Base-by-base conservation (phyloP, 345 rosid species). In the Gossypium ekmanianum region DNA sequence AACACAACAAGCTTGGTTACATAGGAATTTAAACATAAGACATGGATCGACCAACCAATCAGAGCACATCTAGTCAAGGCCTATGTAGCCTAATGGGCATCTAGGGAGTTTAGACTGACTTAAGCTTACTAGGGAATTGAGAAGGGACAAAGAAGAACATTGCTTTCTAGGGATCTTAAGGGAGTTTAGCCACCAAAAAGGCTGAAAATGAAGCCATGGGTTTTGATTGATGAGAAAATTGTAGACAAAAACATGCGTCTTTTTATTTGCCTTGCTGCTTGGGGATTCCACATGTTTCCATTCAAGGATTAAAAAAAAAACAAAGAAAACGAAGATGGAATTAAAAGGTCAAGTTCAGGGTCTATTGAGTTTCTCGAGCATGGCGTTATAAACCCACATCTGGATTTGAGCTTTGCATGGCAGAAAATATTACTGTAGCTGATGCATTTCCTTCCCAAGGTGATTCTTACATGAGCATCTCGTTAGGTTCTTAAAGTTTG, bases 221-320 rank as follows among this genome's bases (percentile, higher is more conserved):
- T 26, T 22, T 26, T 34, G 65, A 47, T 69, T 44, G 69, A 43
- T 4, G 41, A 34, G 41, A 34, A 69, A 75, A 48, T 79, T 71
- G 70, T 56, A 75, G 79, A 85, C 78, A 79, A 72, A 80, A 76
- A 65, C 70, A 24, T 72, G 78, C 64, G 72, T 56, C 11, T 56
- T 56, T 20, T 18, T 18, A 11, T 7, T 26, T 11, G 52, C 26
- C 71, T 64, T 76, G 83, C 61, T 83, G 76, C 85, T 65, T 45
- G 61, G 80, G 83, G 89, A 87, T 88, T 90, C 91, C 88, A 84
- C 87, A 86, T 85, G 87, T 86, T 72, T 81, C 85, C 84, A 52
- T 45, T 26, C 20, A 26, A 56, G 41, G 56, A 59, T 34, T 34
- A 34, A 34, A 34, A 34, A 34, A 34, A 34, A 34, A 5, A 34